These are phyloP conservation scores for Penicillium lividum DNA, from an alignment of 495 filamentous ascomycete genomes.

Conservation along the genomic window DNA sequence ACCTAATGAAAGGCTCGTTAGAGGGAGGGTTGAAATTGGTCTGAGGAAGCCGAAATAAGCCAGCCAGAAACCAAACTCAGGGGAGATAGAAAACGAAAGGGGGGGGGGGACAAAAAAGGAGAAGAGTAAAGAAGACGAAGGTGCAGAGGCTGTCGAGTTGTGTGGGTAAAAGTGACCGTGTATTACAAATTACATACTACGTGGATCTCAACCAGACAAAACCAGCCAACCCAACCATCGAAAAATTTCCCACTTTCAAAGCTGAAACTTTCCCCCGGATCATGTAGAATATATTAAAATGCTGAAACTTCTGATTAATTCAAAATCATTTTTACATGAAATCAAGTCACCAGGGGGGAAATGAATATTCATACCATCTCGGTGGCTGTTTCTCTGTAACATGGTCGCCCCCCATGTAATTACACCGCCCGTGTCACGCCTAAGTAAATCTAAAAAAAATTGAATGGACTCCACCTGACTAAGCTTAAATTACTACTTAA, in stretches of 20 bases:
- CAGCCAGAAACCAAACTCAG: too few species aligned
- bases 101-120: slow-evolving; percentile 22
- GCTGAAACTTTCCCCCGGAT: too few species aligned
- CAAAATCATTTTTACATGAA: too few species aligned
- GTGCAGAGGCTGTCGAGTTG: slow-evolving; percentile 23
- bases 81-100: too few species aligned
- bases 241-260: too few species aligned
- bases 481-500: slow-evolving; percentile 6
- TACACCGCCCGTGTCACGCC: slow-evolving; percentile 31
- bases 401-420: neutral
- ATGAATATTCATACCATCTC: neutral
- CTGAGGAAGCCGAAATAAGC: too few species aligned
- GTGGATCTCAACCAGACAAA: slow-evolving; percentile 11
- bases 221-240: neutral
- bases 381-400: neutral
- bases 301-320: too few species aligned
- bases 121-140: slow-evolving; percentile 15
- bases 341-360: too few species aligned
- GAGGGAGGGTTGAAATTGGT: slow-evolving; percentile 10
- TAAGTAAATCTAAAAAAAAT: slow-evolving; percentile 13
- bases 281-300: too few species aligned
- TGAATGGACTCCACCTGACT: slow-evolving; percentile 25
- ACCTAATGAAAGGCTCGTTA: slow-evolving; percentile 59
- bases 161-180: slow-evolving; percentile 15
- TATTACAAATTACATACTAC: slow-evolving; percentile 8